Percentiles rank a stretch among this genome's conserved stretches.
Evolutionary conservation across 257 asterid genomes (phyloP).

Genomic region (Nicotiana attenuata): DNA sequence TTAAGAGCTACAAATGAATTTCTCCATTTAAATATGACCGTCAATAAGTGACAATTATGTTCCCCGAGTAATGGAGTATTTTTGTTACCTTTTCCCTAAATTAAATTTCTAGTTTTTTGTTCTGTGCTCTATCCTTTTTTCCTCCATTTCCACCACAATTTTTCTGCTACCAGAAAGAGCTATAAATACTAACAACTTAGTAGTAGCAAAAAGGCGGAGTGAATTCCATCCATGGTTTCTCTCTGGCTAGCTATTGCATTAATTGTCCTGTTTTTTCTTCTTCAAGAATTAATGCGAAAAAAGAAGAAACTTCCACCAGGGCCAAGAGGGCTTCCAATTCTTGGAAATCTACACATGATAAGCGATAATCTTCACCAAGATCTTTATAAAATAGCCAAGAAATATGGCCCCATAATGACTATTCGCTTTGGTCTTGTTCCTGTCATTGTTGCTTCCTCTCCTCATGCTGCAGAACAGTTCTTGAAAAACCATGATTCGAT

Average conservation of each 20-base stretch:
- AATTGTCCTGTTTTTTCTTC: background rate
- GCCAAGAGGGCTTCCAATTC: constrained; percentile 15
- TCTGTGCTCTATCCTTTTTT: background rate
- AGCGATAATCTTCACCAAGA: constrained; percentile 17
- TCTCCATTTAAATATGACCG: too few relatives aligned
- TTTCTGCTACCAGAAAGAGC: background rate
- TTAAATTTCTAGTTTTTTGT: background rate
- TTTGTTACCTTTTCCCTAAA: too few relatives aligned
- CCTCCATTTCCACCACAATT: background rate
- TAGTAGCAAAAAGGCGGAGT: background rate
- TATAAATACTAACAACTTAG: background rate
- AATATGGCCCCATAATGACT: constrained; percentile 22
- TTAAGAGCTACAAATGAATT: too few relatives aligned
- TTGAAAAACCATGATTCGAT: constrained; percentile 14
- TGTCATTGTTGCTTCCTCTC: constrained; percentile 21
- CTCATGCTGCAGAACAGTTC: constrained; percentile 20
- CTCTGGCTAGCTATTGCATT: background rate
- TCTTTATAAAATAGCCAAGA: constrained; percentile 13
- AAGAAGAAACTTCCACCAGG: constrained; percentile 22
- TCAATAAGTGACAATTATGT: too few relatives aligned
- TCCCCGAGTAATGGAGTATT: too few relatives aligned
- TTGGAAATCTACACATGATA: constrained; percentile 18
- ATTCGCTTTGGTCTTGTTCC: constrained; percentile 20
- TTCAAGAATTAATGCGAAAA: background rate
- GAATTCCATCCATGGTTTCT: background rate